Evolutionary conservation across 2,329 filamentous ascomycete genomes (phyloP), one percentile per base, ranked within the genome.

Genomic region (Reticulascus tulasneorum): DNA sequence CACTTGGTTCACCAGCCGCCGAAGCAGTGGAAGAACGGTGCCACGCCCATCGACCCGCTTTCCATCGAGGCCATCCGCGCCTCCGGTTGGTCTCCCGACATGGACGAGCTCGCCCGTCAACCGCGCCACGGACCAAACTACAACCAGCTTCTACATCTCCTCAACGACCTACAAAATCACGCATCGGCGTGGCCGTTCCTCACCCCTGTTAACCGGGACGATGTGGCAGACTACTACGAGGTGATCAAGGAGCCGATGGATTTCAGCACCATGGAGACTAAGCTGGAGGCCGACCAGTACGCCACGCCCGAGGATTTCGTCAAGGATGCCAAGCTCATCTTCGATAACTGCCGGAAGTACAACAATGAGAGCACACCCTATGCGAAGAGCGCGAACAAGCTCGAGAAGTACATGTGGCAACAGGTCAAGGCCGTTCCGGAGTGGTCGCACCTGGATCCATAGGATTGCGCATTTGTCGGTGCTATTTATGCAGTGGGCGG

Each of bases 181-280:
- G 82, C 82, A 49, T 84, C 86, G 7, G 86, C 89, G 0, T 98
- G 93, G 93, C 93, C 93, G 0, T 98, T 98, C 69, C 75, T 93
- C 21, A 79, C 88, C 18, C 91, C 93, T 1, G 93, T 98, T 48
- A 96, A 94, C 58, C 82, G 84, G 48, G 93, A 98, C 52, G 93
- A 97, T 48, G 93, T 98, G 0, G 82, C 88, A n/a, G 93, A 98
- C 60, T 98, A 98, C 66, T 97, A 97, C 68, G 88, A 95, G 41
- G 90, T 97, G 43, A 98, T 98, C 69, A 90, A 90, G 56, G 86
- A 95, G 59, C 93, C 93, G 23, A 98, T 98, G 93, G 93, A 96
- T 56, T 71, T 96, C 30, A 83, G 79, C 30, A 96, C 90, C 15
- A 97, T 98, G 91, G 93, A 97, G 62, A 81, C 79, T 49, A 94